Base-by-base conservation (phyloP, 129 eudicot genomes). In the Oenanthe sinensis region DNA sequence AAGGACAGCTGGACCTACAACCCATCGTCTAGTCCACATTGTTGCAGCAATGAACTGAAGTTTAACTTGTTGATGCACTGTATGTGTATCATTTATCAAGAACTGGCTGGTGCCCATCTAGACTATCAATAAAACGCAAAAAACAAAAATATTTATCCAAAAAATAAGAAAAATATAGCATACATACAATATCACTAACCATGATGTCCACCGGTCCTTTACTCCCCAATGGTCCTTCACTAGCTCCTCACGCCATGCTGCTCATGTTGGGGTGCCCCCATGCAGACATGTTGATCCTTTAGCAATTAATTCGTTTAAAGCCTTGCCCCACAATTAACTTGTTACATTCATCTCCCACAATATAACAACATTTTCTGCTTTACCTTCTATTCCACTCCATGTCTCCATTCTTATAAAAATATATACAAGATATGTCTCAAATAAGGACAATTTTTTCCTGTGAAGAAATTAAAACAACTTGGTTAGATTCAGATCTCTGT, bases 401-500 rank as follows among this genome's bases (percentile, higher is more conserved):
- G 62, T 54, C 26, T 54, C 62, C 3, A 6, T 20, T 54, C 60
- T 54, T 54, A 20, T 6, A 20, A 0, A 54, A 54, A 54, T n/a
- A 54, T 19, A 7, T 54, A 54, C 62, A 54, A 54, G 24, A 19
- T 48, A 48, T 54, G 62, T 54, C 62, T 19, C 24, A 20, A 48
- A 54, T 54, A 20, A 19, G 6, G 62, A 19, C 62, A 19, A 13
- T 71, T 81, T 70, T 39, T 19, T 73, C 44, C 15, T 79, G 83
- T 71, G 75, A 62, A 78, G 80, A 87, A 84, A 33, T 33, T 33
- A 33, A 33, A 82, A 83, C 96, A 90, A 63, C 73, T 75, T 54
- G 81, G 87, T 85, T 79, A 74, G 77, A 86, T 84, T 84, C 81
- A 89, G 83, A 93, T 93, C 94, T 88, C 30, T 90, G 96, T 86